Evolutionary conservation across 2,329 filamentous ascomycete species (phyloP), one percentile per base, ranked within the genome.

Genomic region (Beauveria asiatica): DNA sequence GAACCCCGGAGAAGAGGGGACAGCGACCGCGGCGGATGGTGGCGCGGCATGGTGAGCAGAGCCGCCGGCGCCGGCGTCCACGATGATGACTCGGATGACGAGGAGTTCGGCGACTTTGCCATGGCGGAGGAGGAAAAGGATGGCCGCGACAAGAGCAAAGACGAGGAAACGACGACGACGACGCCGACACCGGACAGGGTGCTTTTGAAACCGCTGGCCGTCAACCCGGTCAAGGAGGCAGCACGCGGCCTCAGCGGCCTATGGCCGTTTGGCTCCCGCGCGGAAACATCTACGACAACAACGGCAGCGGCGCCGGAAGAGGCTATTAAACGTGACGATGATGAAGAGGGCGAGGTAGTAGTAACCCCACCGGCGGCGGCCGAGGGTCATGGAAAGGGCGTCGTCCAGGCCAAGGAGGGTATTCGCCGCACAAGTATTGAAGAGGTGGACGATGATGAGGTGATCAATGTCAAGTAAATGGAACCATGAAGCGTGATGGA

Each of bases 61-160:
- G 65, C 65, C 50, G 78, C 74, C 30, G 78, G 78, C 60, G 70
- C 33, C 33, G 56, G 56, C 37, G 37, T 76, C 75, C 39, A 16
- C 11, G 48, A 30, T 27, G 75, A 74, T 2, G 77, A 78, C 62
- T 78, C 75, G 44, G 79, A 79, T 46, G 83, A 85, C 45, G 84
- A 88, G 63, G 85, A 86, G 66, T 83, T 88, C 73, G 86, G 85
- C 16, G 86, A 88, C 61, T 88, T 88, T 65, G 84, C 83, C 64
- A 83, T 88, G 74, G 81, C 84, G 11, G 84, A 86, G 68, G 74
- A 79, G 55, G 75, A 74, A 11, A 65, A 67, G 27, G 53, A 27
- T 10, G 57, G 64, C 8, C 66, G 68, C 33, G 70, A 70, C 33
- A 27, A 21, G 17, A 21, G 3, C 5, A 19, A n/a, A 9, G 45